Conservation (phyloP, 352 stramenopile species). For the Phytophthora idaei region DNA sequence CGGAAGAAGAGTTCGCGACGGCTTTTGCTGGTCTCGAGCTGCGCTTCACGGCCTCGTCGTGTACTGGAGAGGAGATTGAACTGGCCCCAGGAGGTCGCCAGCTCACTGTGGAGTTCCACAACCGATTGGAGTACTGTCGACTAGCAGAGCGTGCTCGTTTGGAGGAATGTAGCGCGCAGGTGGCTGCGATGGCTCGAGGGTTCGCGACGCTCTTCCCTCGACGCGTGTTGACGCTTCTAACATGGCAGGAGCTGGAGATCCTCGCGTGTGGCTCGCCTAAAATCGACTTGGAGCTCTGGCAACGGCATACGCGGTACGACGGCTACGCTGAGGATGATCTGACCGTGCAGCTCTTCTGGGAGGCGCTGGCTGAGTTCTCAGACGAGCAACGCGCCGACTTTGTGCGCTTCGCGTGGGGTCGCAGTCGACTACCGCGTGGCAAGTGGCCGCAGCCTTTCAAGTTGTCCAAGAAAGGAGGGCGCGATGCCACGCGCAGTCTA, state of each 20-base stretch:
- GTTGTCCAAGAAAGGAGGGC: conserved; percentile 89
- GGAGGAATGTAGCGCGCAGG: conserved; percentile 74
- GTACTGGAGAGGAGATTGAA: conserved; percentile 83
- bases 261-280: conserved; percentile 91
- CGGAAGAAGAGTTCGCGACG: conserved; percentile 74
- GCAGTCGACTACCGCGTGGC: conserved; percentile 88
- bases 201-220: conserved; percentile 86
- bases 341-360: conserved; percentile 91
- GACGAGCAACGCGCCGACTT: conserved; percentile 91
- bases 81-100: conserved; percentile 74
- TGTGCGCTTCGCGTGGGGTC: conserved; percentile 94
- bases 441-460: conserved; percentile 93
- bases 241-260: conserved; percentile 91
- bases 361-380: conserved; percentile 85
- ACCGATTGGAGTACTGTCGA: conserved; percentile 84
- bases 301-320: conserved; percentile 90
- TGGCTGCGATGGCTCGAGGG: conserved; percentile 79
- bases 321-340: conserved; percentile 84
- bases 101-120: conserved; percentile 81
- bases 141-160: conserved; percentile 83
- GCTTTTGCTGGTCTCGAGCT: conserved; percentile 83
- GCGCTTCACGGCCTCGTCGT: conserved; percentile 83
- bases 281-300: conserved; percentile 90
- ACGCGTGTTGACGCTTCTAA: conserved; percentile 89
- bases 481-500: conserved; percentile 81